Conservation (phyloP, 2,329 filamentous ascomycete species). For the Penicillium fuscoglaucum region DNA sequence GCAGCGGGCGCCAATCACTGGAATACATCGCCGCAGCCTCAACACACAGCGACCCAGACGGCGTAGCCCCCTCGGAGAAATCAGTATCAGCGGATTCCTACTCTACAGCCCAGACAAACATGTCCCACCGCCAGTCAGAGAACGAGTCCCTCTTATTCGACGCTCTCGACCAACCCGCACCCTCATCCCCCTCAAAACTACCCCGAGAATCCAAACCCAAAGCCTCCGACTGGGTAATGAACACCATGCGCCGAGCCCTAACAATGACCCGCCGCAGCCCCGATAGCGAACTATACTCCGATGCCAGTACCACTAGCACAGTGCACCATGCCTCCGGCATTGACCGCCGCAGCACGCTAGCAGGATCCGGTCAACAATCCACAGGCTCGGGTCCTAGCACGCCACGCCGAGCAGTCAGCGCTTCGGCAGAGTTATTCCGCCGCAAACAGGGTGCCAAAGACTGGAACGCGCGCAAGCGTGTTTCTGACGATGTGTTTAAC, state of each 20-base stretch:
- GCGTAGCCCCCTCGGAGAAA: slow-evolving; percentile 35
- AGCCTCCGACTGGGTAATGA: slow-evolving; percentile 70
- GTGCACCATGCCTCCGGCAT: slow-evolving; percentile 31
- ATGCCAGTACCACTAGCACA: slow-evolving; percentile 1
- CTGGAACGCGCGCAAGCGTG: slow-evolving; percentile 48
- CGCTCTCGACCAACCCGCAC: slow-evolving; percentile 30
- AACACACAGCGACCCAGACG: slow-evolving; percentile 27
- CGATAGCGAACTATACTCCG: slow-evolving; percentile 17
- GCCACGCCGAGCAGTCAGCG: slow-evolving; percentile 50
- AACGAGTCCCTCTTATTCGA: slow-evolving; percentile 54
- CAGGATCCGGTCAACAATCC: slow-evolving; percentile 14
- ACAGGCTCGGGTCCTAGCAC: slow-evolving; percentile 18
- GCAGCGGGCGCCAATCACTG: slow-evolving; percentile 28
- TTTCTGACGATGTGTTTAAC: slow-evolving; percentile 23
- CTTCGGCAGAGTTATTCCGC: slow-evolving; percentile 50
- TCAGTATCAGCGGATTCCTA: slow-evolving; percentile 52
- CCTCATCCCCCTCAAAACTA: slow-evolving; percentile 30
- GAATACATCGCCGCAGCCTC: slow-evolving; percentile 27
- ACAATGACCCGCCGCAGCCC: slow-evolving; percentile 42
- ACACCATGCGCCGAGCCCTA: slow-evolving; percentile 66
- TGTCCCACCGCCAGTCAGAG: slow-evolving; percentile 53
- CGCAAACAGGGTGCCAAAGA: slow-evolving; percentile 54
- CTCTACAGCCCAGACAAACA: slow-evolving; percentile 52
- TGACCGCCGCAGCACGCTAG: slow-evolving; percentile 28
- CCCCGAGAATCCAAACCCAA: slow-evolving; percentile 38